Evolutionary conservation across 768 basidiomycete genomes (phyloP), one percentile per base, ranked within the genome.

Genomic region (Russula olivacea): DNA sequence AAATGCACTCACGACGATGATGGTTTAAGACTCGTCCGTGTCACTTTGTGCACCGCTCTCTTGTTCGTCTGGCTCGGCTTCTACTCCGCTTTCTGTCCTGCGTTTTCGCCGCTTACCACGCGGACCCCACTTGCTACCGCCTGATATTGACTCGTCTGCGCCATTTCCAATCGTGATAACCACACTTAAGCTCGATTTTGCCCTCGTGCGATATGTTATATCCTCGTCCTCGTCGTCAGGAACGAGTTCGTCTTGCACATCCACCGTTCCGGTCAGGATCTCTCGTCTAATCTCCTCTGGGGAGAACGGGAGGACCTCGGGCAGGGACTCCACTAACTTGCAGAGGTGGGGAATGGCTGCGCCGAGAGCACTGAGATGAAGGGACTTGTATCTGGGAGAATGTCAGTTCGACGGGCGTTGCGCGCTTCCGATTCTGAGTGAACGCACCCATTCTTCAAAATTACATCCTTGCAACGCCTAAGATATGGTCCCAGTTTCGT

Each of bases 331-430:
- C 14, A 81, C 75, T 15, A 96, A 78, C 52, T 84, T 83, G 32
- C 88, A 74, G 25, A 92, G 82, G 68, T 86, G 86, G 3, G 93
- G 91, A 61, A 95, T 93, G 1, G 93, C 91, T 5, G 93, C 93
- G 28, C 91, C 93, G 85, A 94, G 88, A 7, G 90, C 93, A 63
- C 81, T 84, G 49, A 95, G 73, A 72, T 86, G 83, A 36, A 95
- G 73, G 5, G 82, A 84, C 66, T 87, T 87, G 70, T 89, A 86
- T 40, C 89, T 91, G 68, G 11, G 1, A 19, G 8, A 17, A 28
- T n/a, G 57, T 55, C 61, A 60, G 52, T 11, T 41, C 30, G 10
- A 52, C 12, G 30, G 11, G 9, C n/a, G n/a, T 54, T 23, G 59
- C 1, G 38, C 21, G n/a, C 19, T n/a, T 12, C 34, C 11, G 25